phyloP scores from a whole-genome alignment of 2,329 filamentous ascomycete species.

The Zasmidium cellare region DNA sequence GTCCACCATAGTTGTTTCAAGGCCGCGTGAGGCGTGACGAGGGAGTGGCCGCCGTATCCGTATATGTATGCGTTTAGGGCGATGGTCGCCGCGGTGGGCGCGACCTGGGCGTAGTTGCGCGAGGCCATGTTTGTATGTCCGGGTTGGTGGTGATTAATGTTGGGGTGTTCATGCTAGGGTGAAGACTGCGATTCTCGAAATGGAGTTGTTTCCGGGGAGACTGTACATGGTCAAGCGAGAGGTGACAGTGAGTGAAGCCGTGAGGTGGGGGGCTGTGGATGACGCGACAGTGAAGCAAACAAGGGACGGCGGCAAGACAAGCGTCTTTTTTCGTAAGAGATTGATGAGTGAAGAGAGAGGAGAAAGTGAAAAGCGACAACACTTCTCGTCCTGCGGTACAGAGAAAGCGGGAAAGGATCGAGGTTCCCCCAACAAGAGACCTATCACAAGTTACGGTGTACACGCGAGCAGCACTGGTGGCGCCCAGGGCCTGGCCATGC shows the following conservation, averaged over 20 bases:
- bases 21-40: conserved; percentile 50
- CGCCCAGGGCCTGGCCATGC: not conserved
- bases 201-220: not conserved
- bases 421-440: not conserved
- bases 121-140: conserved; percentile 30
- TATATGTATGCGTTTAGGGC: conserved; percentile 53
- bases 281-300: not conserved
- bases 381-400: conserved; percentile 1
- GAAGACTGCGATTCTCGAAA: not conserved
- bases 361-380: not conserved
- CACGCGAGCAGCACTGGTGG: conserved; percentile 12
- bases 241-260: not conserved
- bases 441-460: conserved; percentile 21
- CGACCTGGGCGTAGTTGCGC: conserved; percentile 35
- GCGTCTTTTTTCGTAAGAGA: conserved; percentile 2
- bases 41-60: conserved; percentile 51
- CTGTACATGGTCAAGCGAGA: conserved; percentile 1
- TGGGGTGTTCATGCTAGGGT: not conserved
- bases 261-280: not conserved
- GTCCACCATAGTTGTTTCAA: conserved; percentile 69
- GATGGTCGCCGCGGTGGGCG: conserved; percentile 38
- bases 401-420: too few species aligned
- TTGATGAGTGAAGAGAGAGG: conserved; percentile 3
- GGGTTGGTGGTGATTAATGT: not conserved
- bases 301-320: not conserved